Percentiles rank a stretch among this genome's conserved stretches.
Evolutionary conservation across 2,329 filamentous ascomycete species (phyloP).

Genomic region (Rutstroemia sp.): DNA sequence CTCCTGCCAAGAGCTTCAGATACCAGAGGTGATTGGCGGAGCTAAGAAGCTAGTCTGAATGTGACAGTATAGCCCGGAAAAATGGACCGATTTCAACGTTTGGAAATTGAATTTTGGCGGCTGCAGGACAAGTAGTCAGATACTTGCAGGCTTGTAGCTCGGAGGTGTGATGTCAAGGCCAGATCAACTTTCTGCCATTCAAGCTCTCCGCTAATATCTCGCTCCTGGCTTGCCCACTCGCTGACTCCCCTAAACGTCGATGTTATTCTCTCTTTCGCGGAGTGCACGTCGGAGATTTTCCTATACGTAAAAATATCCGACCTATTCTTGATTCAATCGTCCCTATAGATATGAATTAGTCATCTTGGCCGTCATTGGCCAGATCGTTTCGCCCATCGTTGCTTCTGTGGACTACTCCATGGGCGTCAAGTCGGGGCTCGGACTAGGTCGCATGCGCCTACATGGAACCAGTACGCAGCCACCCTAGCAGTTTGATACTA

Average conservation of each 20-base stretch:
- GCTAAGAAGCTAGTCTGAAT: background rate
- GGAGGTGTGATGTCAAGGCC: too few relatives aligned
- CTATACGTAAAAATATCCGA: background rate
- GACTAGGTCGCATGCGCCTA: slow-evolving; percentile 1
- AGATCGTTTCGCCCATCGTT: background rate
- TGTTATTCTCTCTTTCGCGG: too few relatives aligned
- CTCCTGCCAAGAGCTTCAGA: background rate
- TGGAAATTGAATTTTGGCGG: too few relatives aligned
- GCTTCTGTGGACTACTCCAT: background rate
- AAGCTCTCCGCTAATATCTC: too few relatives aligned
- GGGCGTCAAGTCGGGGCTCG: background rate
- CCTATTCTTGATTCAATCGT: background rate
- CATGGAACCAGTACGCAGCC: background rate
- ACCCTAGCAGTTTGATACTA: background rate
- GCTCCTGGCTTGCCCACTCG: too few relatives aligned
- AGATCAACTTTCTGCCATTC: too few relatives aligned
- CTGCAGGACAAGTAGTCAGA: too few relatives aligned
- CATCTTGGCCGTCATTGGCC: background rate
- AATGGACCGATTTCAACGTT: background rate
- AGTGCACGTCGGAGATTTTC: background rate
- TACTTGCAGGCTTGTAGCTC: too few relatives aligned
- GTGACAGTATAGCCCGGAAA: background rate
- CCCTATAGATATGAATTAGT: background rate
- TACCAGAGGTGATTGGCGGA: background rate
- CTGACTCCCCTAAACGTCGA: too few relatives aligned